These are phyloP conservation scores for Coemansia sp. DNA, from an alignment of 192 early-diverging fungal genomes.

Conservation along the genomic window DNA sequence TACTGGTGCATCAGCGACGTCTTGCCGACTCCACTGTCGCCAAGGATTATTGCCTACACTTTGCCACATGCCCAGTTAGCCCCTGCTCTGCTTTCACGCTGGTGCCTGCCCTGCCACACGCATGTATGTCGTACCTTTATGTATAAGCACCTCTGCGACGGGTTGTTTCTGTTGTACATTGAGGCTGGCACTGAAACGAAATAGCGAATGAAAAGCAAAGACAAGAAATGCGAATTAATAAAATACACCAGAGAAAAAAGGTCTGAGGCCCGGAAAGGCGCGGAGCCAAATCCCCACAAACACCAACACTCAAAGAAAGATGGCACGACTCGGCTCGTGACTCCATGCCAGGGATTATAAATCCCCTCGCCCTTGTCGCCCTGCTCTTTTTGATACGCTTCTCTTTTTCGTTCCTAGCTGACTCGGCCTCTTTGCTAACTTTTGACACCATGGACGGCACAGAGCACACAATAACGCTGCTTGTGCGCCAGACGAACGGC, in stretches of 20 bases:
- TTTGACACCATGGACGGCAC: slow-evolving; percentile 9
- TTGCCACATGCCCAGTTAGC: neutral
- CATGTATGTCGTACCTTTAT: slow-evolving; percentile 35
- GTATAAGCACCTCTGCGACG: slow-evolving; percentile 38
- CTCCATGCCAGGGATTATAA: neutral
- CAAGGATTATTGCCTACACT: slow-evolving; percentile 50
- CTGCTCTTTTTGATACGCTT: neutral
- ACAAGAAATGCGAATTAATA: slow-evolving; percentile 4
- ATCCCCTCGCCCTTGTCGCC: neutral
- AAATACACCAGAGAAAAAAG: neutral
- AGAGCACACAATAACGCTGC: slow-evolving; percentile 16
- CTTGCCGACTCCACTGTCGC: slow-evolving; percentile 84
- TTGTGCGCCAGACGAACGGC: slow-evolving; percentile 39
- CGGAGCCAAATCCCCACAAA: neutral
- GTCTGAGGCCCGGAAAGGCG: neutral
- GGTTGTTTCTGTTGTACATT: slow-evolving; percentile 48
- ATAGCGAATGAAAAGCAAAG: neutral
- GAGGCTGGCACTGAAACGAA: neutral
- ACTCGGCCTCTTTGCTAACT: neutral
- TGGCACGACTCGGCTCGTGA: neutral
- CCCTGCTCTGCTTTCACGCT: neutral
- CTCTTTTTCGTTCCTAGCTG: neutral
- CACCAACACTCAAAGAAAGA: neutral
- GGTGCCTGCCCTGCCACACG: no score
- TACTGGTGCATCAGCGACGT: slow-evolving; percentile 99